Evolutionary conservation across 345 rosid genomes (phyloP).

Genomic region (Lepidium aucheri): DNA sequence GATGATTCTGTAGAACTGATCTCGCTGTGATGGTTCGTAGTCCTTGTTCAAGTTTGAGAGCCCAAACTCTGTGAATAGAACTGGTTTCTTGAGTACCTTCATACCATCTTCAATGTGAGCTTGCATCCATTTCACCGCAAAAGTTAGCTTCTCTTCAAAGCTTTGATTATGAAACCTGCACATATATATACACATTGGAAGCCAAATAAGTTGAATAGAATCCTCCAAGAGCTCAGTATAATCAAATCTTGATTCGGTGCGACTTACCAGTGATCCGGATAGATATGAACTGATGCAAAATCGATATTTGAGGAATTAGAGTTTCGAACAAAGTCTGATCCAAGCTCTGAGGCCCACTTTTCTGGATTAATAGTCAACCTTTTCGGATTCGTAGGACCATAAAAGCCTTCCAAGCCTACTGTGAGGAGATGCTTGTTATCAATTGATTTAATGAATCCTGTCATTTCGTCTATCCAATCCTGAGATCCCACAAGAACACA

Average conservation of each 20-base stretch:
- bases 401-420: constrained; percentile 84
- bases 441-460: constrained; percentile 62
- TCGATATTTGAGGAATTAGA: constrained; percentile 44
- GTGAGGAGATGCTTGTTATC: constrained; percentile 70
- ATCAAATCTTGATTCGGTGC: not conserved
- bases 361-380: constrained; percentile 61
- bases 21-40: constrained; percentile 50
- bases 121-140: constrained; percentile 56
- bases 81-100: constrained; percentile 53
- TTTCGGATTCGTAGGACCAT: constrained; percentile 67
- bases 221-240: not conserved
- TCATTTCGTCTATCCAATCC: constrained; percentile 83
- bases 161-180: constrained; percentile 46
- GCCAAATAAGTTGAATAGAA: not conserved
- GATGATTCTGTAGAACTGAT: constrained; percentile 38
- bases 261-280: constrained; percentile 75
- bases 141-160: constrained; percentile 53
- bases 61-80: constrained; percentile 72
- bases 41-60: constrained; percentile 58
- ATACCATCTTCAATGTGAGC: constrained; percentile 76
- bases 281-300: constrained; percentile 77
- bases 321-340: constrained; percentile 69
- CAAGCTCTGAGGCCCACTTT: constrained; percentile 59
- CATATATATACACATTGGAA: not conserved
- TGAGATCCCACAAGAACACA: constrained; percentile 22